A percentile compares a stretch with the other conserved stretches of the same genome.
Evolutionary conservation across 768 basidiomycete genomes (phyloP).

Genomic region (Kwoniella dendrophila): DNA sequence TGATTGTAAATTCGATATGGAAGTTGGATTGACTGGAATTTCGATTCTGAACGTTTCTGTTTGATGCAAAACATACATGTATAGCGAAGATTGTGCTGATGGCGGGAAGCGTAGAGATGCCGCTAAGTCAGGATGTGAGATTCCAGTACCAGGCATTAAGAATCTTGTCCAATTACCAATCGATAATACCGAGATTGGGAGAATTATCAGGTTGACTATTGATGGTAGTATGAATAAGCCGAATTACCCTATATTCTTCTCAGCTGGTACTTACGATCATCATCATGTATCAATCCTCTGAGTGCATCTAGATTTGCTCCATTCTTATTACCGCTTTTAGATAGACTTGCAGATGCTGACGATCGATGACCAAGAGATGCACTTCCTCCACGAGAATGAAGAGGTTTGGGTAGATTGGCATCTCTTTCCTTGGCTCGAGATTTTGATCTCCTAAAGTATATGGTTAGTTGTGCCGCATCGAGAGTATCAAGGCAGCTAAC

Average conservation of each 20-base stretch:
- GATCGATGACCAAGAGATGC: slow-evolving; percentile 12
- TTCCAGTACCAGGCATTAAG: slow-evolving; percentile 34
- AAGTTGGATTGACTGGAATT: slow-evolving; percentile 24
- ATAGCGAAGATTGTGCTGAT: slow-evolving; percentile 8
- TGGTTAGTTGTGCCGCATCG: not conserved
- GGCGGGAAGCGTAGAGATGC: slow-evolving; percentile 22
- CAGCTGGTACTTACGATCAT: slow-evolving; percentile 31
- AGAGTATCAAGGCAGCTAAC: slow-evolving; percentile 20
- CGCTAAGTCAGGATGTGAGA: slow-evolving; percentile 36
- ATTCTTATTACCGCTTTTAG: slow-evolving; percentile 8
- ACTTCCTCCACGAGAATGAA: slow-evolving; percentile 10
- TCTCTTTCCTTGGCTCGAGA: slow-evolving; percentile 44
- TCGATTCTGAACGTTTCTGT: slow-evolving; percentile 33
- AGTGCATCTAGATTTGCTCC: slow-evolving; percentile 32
- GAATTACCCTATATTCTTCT: not conserved
- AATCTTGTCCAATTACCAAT: slow-evolving; percentile 45
- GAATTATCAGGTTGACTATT: slow-evolving; percentile 27
- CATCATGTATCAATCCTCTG: slow-evolving; percentile 29
- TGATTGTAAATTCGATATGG: slow-evolving; percentile 11
- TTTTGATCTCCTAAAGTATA: slow-evolving; percentile 35
- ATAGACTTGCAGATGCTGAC: not conserved
- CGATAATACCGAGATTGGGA: slow-evolving; percentile 41
- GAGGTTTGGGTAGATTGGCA: slow-evolving; percentile 10
- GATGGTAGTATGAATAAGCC: not conserved
- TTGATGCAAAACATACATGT: slow-evolving; percentile 37